Evolutionary conservation across 495 filamentous ascomycete genomes (phyloP), one percentile per base, ranked within the genome.

Genomic region (Cercophora sp.): DNA sequence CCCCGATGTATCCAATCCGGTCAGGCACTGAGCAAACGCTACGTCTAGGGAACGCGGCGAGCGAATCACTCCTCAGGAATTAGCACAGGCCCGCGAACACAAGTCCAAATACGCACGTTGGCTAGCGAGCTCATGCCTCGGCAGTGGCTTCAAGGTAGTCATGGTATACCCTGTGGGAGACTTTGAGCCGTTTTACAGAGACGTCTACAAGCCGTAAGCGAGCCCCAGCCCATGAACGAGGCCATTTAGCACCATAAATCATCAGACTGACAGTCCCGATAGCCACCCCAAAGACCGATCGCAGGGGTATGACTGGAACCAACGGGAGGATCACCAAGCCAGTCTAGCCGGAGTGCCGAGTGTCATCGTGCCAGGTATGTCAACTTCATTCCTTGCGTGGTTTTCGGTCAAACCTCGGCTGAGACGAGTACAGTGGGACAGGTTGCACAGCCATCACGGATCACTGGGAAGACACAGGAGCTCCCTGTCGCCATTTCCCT

Each of bases 251-350:
- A 15, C 18, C 18, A 6, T 20, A 20, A 43, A 3, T 15, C 4
- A 4, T 20, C 40, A 5, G 19, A 37, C 34, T 32, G 29, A 37
- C n/a, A n/a, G n/a, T 37, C 34, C 5, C 34, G 19, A 4, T 19
- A 43, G 40, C 8, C 16, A 20, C 18, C 40, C 40, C 40, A 25
- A 43, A 20, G 40, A 43, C 18, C 40, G 22, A 43, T 25, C 40
- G 22, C 18, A 20, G 8, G 16, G 16, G 6, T 43, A 43, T n/a
- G 40, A 43, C 16, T 43, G 40, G 40, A 4, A 22, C 18, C 40
- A 43, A 25, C 3, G 40, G 8, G 40, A 43, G n/a, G 40, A 43
- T 19, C 40, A 43, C 40, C 40, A 43, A 43, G 16, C 40, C 6
- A 43, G 40, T 20, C 40, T 43, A 11, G 40, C 6, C 5, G 40